Evolutionary conservation across 2,329 filamentous ascomycete species (phyloP).

Genomic region (Beauveria pseudobassiana): DNA sequence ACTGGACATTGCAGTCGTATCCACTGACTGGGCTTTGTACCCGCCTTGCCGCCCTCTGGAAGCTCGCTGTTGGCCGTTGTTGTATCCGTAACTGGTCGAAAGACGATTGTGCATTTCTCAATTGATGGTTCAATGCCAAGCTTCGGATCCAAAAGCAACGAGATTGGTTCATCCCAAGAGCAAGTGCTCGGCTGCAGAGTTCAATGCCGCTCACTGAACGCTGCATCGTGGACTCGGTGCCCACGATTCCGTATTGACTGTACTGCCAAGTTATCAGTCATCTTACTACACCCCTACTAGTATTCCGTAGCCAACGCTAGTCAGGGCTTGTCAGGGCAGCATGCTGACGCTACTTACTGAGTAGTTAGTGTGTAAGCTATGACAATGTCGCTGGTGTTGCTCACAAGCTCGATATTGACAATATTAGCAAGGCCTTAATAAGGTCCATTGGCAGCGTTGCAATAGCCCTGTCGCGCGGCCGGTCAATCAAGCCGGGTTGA

Average conservation of each 20-base stretch:
- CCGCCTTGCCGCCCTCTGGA: not conserved
- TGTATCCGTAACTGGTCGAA: not conserved
- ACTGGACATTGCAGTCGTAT: not conserved
- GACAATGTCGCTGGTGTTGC: not conserved
- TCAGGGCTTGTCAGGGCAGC: conserved; percentile 2
- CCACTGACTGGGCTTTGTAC: not conserved
- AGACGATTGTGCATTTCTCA: too few species aligned
- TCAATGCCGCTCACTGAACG: too few species aligned
- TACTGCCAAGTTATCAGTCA: conserved; percentile 3
- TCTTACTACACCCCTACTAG: conserved; percentile 5
- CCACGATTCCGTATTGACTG: not conserved
- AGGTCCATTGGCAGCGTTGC: not conserved
- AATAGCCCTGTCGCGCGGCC: conserved; percentile 1
- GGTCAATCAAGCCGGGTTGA: not conserved
- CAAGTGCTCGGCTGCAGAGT: too few species aligned
- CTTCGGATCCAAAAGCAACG: too few species aligned
- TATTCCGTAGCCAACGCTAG: not conserved
- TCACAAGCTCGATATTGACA: not conserved
- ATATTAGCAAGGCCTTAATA: not conserved
- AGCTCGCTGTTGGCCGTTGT: not conserved
- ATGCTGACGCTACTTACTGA: not conserved
- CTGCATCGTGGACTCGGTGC: too few species aligned
- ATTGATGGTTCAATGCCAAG: too few species aligned
- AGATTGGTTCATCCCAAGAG: too few species aligned
- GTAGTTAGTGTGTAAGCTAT: conserved; percentile 1